Evolutionary conservation across 208 protist species (phyloP), one percentile per base, ranked within the genome.

Genomic region (Wallacemonas rigidus): DNA sequence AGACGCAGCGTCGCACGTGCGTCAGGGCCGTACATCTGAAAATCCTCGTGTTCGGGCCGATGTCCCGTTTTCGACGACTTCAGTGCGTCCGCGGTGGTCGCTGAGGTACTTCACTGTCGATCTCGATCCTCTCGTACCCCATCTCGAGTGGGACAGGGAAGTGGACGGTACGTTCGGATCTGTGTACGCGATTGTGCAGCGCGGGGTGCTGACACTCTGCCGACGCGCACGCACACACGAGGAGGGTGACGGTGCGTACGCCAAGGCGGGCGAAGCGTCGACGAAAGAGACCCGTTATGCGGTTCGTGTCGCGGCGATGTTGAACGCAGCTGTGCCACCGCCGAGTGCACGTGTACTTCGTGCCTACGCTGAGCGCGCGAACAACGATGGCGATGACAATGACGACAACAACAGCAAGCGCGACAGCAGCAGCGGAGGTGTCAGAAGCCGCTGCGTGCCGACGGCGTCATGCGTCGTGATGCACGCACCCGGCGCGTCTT

Each of bases 161-260:
- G 69, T 81, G 15, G 89, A 94, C 55, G 89, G 89, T 17, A 38
- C 90, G 14, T 67, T 90, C 26, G 89, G 89, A 57, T 84, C 87
- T 1, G 74, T 72, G 11, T 81, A 89, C 65, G 72, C 35, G 15
- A 62, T 80, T 3, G 60, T 65, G 38, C 14, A 50, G 43, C 6
- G 8, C 9, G 40, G 36, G 3, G 36, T 43, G 54, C 14, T 60
- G 68, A 9, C 7, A 40, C 6, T 50, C 67, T 45, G 7, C 2
- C 26, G 26, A 26, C 26, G 26, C 26, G 26, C 26, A 26, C 26
- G 26, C 26, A 26, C 26, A 26, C 26, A 26, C 26, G 26, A 26
- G 26, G 26, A 26, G 26, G 26, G 26, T 26, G 26, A 26, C 26
- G 26, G 26, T 26, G 26, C 26, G 26, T 26, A 26, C 26, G 26